These are phyloP conservation scores for Punica granatum DNA, from an alignment of 345 rosid species.

Conservation along the genomic window DNA sequence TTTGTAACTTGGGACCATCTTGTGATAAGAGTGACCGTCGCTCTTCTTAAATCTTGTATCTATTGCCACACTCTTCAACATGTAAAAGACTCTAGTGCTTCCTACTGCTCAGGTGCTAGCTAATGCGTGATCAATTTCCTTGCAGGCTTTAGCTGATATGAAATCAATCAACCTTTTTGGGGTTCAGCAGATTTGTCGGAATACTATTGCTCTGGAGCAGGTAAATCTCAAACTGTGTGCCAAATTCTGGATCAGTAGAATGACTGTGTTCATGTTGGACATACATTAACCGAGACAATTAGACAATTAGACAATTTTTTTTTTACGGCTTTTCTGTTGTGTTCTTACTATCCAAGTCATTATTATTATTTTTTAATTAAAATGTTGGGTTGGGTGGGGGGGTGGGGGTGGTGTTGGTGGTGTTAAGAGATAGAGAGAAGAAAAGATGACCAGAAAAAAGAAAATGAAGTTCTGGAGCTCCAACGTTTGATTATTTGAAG, in stretches of 20 bases:
- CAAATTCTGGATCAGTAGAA: background rate
- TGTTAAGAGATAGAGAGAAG: too few species aligned
- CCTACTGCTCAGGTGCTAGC: background rate
- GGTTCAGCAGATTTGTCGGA: conserved; percentile 96
- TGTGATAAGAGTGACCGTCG: background rate
- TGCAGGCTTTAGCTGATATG: conserved; percentile 79
- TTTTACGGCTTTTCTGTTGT: background rate
- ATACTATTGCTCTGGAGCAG: conserved; percentile 95
- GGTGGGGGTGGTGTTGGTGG: too few species aligned
- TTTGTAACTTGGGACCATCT: background rate
- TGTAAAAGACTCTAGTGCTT: background rate
- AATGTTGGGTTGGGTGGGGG: too few species aligned
- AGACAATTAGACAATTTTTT: background rate
- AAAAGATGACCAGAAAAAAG: too few species aligned
- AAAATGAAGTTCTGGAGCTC: background rate
- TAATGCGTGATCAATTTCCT: conserved; percentile 8
- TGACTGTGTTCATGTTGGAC: background rate
- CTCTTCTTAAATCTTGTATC: background rate
- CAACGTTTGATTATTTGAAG: background rate
- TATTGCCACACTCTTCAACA: background rate
- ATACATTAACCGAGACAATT: background rate
- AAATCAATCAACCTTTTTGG: conserved; percentile 90
- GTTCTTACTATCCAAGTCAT: background rate
- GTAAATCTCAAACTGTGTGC: conserved; percentile 26
- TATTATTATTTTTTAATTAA: too few species aligned